Conservation (phyloP, 2,329 filamentous ascomycete genomes). For the Daldinia sp. region DNA sequence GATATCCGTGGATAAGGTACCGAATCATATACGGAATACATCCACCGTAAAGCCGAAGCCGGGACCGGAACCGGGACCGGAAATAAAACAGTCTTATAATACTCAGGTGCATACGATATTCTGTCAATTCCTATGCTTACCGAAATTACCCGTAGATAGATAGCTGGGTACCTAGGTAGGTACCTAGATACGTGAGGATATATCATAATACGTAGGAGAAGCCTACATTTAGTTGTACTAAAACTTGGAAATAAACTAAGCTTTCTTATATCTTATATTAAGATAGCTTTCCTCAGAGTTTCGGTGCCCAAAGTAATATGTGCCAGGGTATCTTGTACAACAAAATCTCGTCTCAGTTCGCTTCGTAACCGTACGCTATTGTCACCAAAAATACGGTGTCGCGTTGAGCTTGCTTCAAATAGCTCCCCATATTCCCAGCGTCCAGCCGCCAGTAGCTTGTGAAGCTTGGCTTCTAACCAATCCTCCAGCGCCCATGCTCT, state of each 20-base stretch:
- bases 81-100: not conserved
- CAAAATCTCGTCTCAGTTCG: slow-evolving; percentile 23
- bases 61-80: too few species aligned
- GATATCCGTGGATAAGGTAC: slow-evolving; percentile 3
- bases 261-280: not conserved
- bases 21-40: not conserved
- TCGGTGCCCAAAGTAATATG: slow-evolving; percentile 8
- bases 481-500: slow-evolving; percentile 72
- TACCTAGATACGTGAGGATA: not conserved
- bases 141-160: too few species aligned
- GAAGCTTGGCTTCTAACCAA: slow-evolving; percentile 58
- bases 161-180: too few species aligned
- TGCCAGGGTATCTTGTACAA: slow-evolving; percentile 35
- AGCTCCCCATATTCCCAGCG: slow-evolving; percentile 72
- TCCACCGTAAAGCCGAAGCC: too few species aligned
- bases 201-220: not conserved
- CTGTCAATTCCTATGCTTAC: too few species aligned
- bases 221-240: not conserved
- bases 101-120: not conserved
- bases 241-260: not conserved
- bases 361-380: slow-evolving; percentile 8
- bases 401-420: slow-evolving; percentile 46
- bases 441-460: slow-evolving; percentile 65
- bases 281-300: not conserved
- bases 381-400: slow-evolving; percentile 7